Conservation (phyloP, 106 monocot genomes). For the Dendrobium catenatum region DNA sequence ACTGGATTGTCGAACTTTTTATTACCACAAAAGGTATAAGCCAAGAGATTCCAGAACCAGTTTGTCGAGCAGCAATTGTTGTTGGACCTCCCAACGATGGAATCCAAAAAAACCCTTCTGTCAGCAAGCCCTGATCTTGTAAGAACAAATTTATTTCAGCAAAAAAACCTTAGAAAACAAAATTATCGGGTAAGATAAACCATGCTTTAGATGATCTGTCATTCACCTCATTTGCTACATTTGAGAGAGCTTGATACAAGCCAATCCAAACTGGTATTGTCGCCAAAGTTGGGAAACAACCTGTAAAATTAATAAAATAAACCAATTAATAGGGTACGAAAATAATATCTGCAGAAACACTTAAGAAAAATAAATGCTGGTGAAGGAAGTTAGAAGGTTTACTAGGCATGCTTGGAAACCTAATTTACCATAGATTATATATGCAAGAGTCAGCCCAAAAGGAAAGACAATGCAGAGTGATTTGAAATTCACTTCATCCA, state of each 20-base stretch:
- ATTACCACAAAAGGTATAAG: slow-evolving; percentile 95
- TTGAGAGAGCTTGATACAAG: slow-evolving; percentile 96
- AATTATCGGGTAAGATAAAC: neutral
- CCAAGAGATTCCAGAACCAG: slow-evolving; percentile 96
- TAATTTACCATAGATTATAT: neutral
- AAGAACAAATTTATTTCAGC: slow-evolving; percentile 11
- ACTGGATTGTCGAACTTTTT: neutral
- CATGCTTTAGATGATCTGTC: neutral
- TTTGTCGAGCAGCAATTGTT: slow-evolving; percentile 97
- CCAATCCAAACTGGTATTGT: slow-evolving; percentile 99
- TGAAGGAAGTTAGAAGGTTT: neutral
- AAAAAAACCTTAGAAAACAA: neutral
- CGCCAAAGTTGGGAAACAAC: slow-evolving; percentile 92
- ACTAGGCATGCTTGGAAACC: neutral
- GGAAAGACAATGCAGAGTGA: neutral
- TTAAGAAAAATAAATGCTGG: neutral
- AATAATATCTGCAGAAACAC: neutral
- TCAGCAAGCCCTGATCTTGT: slow-evolving; percentile 70
- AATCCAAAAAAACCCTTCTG: slow-evolving; percentile 99
- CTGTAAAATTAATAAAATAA: slow-evolving; percentile 21
- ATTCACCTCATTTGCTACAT: slow-evolving; percentile 94
- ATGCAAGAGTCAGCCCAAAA: neutral
- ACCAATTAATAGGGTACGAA: neutral
- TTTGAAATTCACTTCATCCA: neutral
- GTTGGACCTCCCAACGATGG: slow-evolving; percentile 89